phyloP scores from a whole-genome alignment of 2,329 filamentous ascomycete species.

The Apiospora hydei region DNA sequence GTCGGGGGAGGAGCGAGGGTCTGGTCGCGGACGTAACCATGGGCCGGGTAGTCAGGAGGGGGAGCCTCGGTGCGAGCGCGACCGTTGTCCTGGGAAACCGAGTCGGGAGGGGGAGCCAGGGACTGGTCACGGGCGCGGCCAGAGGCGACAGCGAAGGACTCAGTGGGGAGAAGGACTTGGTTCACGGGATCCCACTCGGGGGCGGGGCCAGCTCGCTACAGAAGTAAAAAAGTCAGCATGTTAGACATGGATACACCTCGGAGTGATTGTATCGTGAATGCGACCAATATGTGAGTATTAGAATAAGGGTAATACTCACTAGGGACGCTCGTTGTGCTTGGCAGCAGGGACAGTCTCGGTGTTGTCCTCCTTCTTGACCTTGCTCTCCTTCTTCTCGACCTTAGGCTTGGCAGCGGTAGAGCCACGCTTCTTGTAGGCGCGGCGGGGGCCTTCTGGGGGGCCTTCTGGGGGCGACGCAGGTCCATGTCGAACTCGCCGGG shows the following conservation, averaged over 20 bases:
- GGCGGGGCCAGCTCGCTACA: background rate
- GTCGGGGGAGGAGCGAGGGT: background rate
- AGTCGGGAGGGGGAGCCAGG: background rate
- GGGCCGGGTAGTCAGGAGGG: background rate
- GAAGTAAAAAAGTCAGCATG: background rate
- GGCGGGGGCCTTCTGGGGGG: background rate
- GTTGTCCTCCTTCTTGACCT: background rate
- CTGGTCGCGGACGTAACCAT: background rate
- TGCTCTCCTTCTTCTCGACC: background rate
- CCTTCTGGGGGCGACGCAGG: background rate
- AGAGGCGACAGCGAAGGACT: background rate
- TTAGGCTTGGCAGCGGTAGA: background rate
- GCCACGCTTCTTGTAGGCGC: background rate
- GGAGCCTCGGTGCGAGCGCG: background rate
- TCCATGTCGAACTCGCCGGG: background rate
- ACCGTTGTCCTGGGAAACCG: background rate
- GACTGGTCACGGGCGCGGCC: too few species aligned
- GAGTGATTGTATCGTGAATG: too few species aligned
- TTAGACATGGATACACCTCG: background rate
- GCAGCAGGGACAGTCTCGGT: background rate
- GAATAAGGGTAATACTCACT: background rate
- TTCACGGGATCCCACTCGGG: background rate
- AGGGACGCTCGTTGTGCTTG: too few species aligned
- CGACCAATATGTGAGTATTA: background rate
- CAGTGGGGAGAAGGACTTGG: too few species aligned